phyloP scores from a whole-genome alignment of 768 basidiomycete genomes.

The Phaeolepiota aurea region DNA sequence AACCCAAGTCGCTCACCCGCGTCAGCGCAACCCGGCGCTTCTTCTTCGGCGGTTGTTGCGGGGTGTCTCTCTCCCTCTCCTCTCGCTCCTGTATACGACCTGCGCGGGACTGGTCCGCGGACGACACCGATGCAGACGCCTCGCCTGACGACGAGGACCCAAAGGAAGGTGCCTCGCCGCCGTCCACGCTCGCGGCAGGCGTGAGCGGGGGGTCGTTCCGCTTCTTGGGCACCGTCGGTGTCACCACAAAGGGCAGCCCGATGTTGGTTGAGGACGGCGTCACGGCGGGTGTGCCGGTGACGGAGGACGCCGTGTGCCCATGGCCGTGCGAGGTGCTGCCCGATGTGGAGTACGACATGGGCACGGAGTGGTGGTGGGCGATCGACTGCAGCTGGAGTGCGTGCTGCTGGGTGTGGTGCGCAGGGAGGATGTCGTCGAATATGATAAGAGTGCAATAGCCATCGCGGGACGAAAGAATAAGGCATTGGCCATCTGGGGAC shows the following conservation, averaged over 20 bases:
- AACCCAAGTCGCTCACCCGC: constrained; percentile 50
- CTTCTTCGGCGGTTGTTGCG: constrained; percentile 69
- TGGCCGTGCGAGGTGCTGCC: constrained; percentile 15
- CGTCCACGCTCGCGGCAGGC: constrained; percentile 41
- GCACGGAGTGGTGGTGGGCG: constrained; percentile 75
- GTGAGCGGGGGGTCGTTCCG: constrained; percentile 38
- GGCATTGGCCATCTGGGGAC: constrained; percentile 92
- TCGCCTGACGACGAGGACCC: constrained; percentile 11
- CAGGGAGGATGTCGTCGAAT: constrained; percentile 89
- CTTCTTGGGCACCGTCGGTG: constrained; percentile 24
- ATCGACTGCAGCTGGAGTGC: constrained; percentile 87
- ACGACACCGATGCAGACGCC: constrained; percentile 11
- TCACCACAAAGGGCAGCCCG: constrained; percentile 16
- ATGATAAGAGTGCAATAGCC: constrained; percentile 95
- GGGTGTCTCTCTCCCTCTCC: constrained; percentile 14
- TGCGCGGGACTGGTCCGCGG: constrained; percentile 3
- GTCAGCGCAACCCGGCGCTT: constrained; percentile 77
- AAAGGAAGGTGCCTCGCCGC: constrained; percentile 20
- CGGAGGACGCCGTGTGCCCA: constrained; percentile 17
- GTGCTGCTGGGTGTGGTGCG: constrained; percentile 86
- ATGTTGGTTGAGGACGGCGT: constrained; percentile 24
- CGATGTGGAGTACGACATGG: constrained; percentile 34
- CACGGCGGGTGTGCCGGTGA: constrained; percentile 24
- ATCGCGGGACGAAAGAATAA: constrained; percentile 88
- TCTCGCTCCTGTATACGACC: constrained; percentile 8